Base-by-base conservation (phyloP, 2,329 filamentous ascomycete species). In the Aspergillus jensenii region DNA sequence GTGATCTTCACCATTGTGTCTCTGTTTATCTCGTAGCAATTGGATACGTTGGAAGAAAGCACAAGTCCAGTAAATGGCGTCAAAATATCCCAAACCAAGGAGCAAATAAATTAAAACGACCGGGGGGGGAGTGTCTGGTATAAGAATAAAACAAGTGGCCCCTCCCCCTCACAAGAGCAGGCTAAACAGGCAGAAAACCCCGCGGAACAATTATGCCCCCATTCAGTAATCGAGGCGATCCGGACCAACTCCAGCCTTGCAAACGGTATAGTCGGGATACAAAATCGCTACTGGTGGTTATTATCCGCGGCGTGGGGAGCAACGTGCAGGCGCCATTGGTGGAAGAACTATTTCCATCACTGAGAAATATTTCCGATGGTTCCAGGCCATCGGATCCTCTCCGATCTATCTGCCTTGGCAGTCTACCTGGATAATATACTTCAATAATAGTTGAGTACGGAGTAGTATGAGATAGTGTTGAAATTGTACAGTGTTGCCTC, bases 1-100 rank as follows among this genome's bases (percentile, higher is more conserved):
- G 87, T 91, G 71, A 91, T 90, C 58, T 85, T 90, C 68, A 91
- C 76, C 76, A 78, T 78, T 51, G 44, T 70, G 65, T 50, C 8
- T 41, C 23, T 27, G 12, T 35, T 19, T 52, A 35, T 46, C 11
- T 40, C 14, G 40, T 39, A 15, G 31, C 33, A 23, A 7, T 33
- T 33, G 11, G 17, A 3, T 27, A 21, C 37, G n/a, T 17, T 17
- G 35, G 14, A 21, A 15, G 25, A 21, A 21, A 37, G 41, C 23
- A 4, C 23, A 8, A 33, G 14, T 39, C 3, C 4, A 37, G n/a
- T 25, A 7, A 7, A 31, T 21, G 27, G 33, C 46, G 37, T 21
- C 8, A 17, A 27, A 44, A 21, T 46, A 31, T 23, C 14, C n/a
- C 23, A 17, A 27, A 8, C 12, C 45, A 39, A 31, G 40, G 35